Evolutionary conservation across 1,139 yeast genomes (phyloP).

Genomic region (Taiozyma sp.): DNA sequence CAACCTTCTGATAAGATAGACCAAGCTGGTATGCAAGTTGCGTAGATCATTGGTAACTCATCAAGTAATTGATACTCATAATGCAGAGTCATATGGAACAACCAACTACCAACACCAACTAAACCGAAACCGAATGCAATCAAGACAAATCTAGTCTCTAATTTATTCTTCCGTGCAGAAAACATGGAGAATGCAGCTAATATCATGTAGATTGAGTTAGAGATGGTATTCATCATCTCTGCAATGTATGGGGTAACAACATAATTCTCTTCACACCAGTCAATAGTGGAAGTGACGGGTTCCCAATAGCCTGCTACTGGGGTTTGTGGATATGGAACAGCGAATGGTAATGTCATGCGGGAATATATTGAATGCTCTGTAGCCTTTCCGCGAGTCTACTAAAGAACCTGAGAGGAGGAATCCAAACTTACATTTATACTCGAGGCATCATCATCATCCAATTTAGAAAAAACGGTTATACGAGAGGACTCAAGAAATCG

Average conservation of each 20-base stretch:
- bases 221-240: slow-evolving; percentile 71
- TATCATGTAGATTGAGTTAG: slow-evolving; percentile 60
- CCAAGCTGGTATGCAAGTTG: slow-evolving; percentile 94
- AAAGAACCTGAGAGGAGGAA: too few species aligned
- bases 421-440: too few species aligned
- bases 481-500: background rate
- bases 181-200: slow-evolving; percentile 40
- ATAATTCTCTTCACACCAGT: slow-evolving; percentile 93
- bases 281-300: slow-evolving; percentile 53
- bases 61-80: slow-evolving; percentile 88
- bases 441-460: background rate
- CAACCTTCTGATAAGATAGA: slow-evolving; percentile 63
- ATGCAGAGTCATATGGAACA: slow-evolving; percentile 90
- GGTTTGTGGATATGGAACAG: slow-evolving; percentile 30
- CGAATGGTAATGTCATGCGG: slow-evolving; percentile 35
- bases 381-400: too few species aligned
- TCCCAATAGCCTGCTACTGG: slow-evolving; percentile 29
- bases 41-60: slow-evolving; percentile 97
- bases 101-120: slow-evolving; percentile 92
- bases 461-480: background rate
- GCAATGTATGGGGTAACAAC: slow-evolving; percentile 81
- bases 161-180: slow-evolving; percentile 51
- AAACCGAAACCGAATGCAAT: slow-evolving; percentile 74
- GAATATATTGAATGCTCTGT: too few species aligned
- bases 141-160: slow-evolving; percentile 66